Base-by-base conservation (phyloP, 768 basidiomycete species). In the Albatrellus ellisii region DNA sequence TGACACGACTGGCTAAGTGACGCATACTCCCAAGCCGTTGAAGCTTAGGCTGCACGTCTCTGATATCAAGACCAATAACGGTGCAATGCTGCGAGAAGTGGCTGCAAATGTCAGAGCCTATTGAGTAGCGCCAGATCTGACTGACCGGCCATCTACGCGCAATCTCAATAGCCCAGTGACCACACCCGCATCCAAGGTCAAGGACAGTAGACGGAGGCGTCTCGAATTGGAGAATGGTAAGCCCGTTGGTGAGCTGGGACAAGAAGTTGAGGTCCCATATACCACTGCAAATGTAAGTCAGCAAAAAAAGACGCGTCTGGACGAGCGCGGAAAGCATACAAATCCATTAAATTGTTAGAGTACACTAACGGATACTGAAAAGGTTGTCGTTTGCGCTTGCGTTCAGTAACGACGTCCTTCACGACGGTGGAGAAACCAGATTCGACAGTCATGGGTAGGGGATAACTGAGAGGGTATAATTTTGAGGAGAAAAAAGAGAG, bases 191-290 rank as follows among this genome's bases (percentile, higher is more conserved):
- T 0, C 81, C 84, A 7, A 87, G 58, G 52, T 84, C 80, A 9
- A 87, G 69, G 0, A 82, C 63, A 3, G 60, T 56, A 1, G 53
- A 18, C 0, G 81, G 84, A 2, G 73, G 68, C 0, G 51, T 53
- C 6, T 65, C 60, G 39, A 78, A 77, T 33, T 66, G 60, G 50
- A 75, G 68, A 45, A 75, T 63, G 0, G 81, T 75, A 25, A 79
- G 52, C 15, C 67, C 61, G 37, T 62, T 54, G 54, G 71, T 48
- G 64, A 75, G 41, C 55, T 46, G 66, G 26, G 60, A 60, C 48
- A 78, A 59, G 56, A 81, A 79, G 68, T 80, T 69, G 43, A 72
- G 68, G 52, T 82, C 73, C 80, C 81, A 85, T 35, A 72, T 73
- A 48, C 83, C 77, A 48, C 82, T 85, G 44, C 21, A 25, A 39